Base-by-base conservation (phyloP, 1,139 yeast species). In the Wickerhamomyces sp. region DNA sequence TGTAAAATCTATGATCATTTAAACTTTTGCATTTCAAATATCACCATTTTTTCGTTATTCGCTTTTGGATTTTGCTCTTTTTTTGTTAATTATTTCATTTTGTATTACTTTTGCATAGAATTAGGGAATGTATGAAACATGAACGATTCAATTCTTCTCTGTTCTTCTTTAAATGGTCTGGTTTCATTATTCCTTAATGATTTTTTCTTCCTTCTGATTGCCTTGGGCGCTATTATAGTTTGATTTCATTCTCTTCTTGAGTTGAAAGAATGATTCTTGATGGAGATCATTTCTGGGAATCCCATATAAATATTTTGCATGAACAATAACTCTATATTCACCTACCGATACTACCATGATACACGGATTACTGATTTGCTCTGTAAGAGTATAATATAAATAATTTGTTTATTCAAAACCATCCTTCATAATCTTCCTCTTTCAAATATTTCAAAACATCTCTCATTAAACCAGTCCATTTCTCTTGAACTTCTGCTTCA, bases 371-470 rank as follows among this genome's bases (percentile, higher is more conserved):
- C n/a, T 14, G 23, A n/a, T n/a, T 2, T 37, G 31, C 15, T 9
- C 26, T n/a, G 10, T 18, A 11, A 33, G 15, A 13, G 15, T 15
- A 15, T 34, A 14, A 9, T 15, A 35, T 27, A 29, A 36, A 27
- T 11, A 5, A 10, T n/a, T n/a, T n/a, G 10, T 7, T 4, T 14
- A 8, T 27, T 13, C 43, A 55, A 36, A 53, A 58, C 64, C 64
- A 60, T 5, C 64, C 64, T 27, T 58, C 59, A 41, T 45, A 47
- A 39, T 59, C 64, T 42, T 59, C 61, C 18, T 44, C 44, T 38
- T 52, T 45, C 27, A 51, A 39, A 32, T 41, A 47, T 23, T 48
- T 49, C 26, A 53, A 44, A 14, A 55, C 50, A 36, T 59, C 62
- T 10, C 37, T 31, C 47, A 59, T 50, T 34, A 60, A 49, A 1